Base-by-base conservation (phyloP, 345 rosid genomes). In the Microcos paniculata region DNA sequence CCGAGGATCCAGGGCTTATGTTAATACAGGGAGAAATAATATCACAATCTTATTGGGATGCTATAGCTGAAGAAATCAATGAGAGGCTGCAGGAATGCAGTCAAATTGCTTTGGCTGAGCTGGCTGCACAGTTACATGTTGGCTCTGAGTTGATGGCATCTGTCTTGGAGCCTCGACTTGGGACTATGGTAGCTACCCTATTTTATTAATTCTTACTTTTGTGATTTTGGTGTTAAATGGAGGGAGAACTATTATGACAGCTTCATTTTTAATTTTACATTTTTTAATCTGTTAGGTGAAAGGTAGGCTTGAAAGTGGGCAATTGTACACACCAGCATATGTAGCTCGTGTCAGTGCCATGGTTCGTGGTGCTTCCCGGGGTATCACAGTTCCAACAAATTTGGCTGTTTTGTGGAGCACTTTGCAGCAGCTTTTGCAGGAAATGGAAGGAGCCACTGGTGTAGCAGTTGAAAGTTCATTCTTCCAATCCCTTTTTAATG, bases 251-350 rank as follows among this genome's bases (percentile, higher is more conserved):
- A 2, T 66, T 21, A 71, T 28, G 53, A 52, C 69, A 30, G 3
- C 79, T 63, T 18, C 30, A 2, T 19, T 40, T 21, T 55, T 13
- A 0, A 19, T 38, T 19, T 21, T 56, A n/a, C 12, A 21, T 18
- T 19, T 57, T 14, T 66, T 85, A 57, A 73, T 6, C 24, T 80
- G 57, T 55, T 74, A 95, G 99, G 97, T 95, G 85, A 87, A 89
- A 86, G 99, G 98, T 79, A 91, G 97, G 89, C 97, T 93, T 84
- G 98, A 95, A 90, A 94, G 99, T 74, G 99, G 99, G 66, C 99
- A 93, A 48, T 76, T 95, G 73, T 95, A 95, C 76, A 95, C 98
- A 10, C 99, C 99, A 1, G 98, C 92, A 43, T 91, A 95, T 89
- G 96, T 95, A 80, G 89, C 94, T 58, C 92, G 98, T 76, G 94